These are phyloP conservation scores for Oryza nivara DNA, from an alignment of 176 grass and related monocot species.

Conservation along the genomic window DNA sequence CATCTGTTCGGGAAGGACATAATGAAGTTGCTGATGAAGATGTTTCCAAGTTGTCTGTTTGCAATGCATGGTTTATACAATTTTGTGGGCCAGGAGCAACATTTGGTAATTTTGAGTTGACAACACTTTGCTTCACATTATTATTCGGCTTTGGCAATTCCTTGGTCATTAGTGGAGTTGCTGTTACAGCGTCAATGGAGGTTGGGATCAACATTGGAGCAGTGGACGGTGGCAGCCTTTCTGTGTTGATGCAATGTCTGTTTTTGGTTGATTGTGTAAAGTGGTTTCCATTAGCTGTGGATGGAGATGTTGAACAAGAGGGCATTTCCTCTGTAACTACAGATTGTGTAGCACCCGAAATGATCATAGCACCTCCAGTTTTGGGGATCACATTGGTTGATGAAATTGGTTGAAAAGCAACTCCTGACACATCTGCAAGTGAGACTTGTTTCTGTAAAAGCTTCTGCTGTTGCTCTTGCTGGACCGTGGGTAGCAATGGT, in stretches of 20 bases:
- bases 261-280: constrained; percentile 43
- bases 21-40: constrained; percentile 90
- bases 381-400: constrained; percentile 46
- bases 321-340: constrained; percentile 83
- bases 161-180: constrained; percentile 45
- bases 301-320: constrained; percentile 86
- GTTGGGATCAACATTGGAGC: constrained; percentile 52
- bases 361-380: constrained; percentile 49
- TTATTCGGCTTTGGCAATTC: constrained; percentile 55
- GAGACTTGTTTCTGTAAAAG: constrained; percentile 64
- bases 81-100: constrained; percentile 54
- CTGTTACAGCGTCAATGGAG: constrained; percentile 55
- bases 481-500: constrained; percentile 25
- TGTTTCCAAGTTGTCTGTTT: constrained; percentile 82
- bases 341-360: constrained; percentile 65
- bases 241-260: constrained; percentile 58
- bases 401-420: constrained; percentile 44
- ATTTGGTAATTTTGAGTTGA: constrained; percentile 60
- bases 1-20: constrained; percentile 77
- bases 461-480: constrained; percentile 62
- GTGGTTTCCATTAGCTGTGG: constrained; percentile 65
- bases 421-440: constrained; percentile 48
- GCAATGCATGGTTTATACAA: constrained; percentile 64
- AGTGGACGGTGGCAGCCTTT: constrained; percentile 54
- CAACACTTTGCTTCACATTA: constrained; percentile 60